phyloP scores from a whole-genome alignment of 2,329 filamentous ascomycete genomes.

The Phoma sp. region DNA sequence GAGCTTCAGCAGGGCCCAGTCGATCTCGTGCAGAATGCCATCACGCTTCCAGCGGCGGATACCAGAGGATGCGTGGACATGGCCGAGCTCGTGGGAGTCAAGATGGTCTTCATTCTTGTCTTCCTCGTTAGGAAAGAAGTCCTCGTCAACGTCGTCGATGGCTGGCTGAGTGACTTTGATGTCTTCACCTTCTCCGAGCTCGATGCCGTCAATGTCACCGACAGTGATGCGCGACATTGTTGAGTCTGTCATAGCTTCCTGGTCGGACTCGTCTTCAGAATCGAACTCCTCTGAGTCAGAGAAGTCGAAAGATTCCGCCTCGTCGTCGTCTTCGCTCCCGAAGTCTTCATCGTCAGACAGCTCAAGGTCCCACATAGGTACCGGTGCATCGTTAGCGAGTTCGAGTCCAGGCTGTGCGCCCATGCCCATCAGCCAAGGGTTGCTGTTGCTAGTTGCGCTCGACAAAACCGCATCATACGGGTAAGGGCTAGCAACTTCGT shows the following conservation, averaged over 20 bases:
- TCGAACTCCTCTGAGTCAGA: conserved; percentile 67
- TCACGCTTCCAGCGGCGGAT: conserved; percentile 77
- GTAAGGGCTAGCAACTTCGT: conserved; percentile 41
- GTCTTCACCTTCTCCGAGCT: conserved; percentile 75
- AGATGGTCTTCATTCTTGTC: conserved; percentile 81
- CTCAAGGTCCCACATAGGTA: conserved; percentile 53
- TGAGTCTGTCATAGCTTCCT: conserved; percentile 40
- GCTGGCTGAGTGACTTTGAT: conserved; percentile 91
- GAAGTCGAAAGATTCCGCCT: conserved; percentile 54
- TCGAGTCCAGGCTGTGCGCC: conserved; percentile 46
- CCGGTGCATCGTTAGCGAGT: conserved; percentile 35
- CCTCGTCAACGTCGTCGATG: conserved; percentile 82
- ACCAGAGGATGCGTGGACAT: conserved; percentile 88
- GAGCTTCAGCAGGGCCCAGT: conserved; percentile 92
- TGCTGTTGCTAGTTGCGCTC: conserved; percentile 46
- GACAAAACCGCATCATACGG: conserved; percentile 51
- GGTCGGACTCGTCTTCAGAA: conserved; percentile 41
- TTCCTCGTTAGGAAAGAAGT: conserved; percentile 79
- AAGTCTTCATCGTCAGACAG: conserved; percentile 62
- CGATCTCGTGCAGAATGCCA: conserved; percentile 85
- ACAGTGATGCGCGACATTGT: conserved; percentile 38
- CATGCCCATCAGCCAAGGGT: conserved; percentile 49
- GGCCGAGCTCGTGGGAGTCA: conserved; percentile 79
- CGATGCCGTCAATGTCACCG: conserved; percentile 80
- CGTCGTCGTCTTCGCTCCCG: conserved; percentile 50